Percentiles rank a stretch among this genome's conserved stretches.
These are phyloP conservation scores for Chamaecrista fasciculata DNA, from an alignment of 306 rosid genomes.

Conservation along the genomic window DNA sequence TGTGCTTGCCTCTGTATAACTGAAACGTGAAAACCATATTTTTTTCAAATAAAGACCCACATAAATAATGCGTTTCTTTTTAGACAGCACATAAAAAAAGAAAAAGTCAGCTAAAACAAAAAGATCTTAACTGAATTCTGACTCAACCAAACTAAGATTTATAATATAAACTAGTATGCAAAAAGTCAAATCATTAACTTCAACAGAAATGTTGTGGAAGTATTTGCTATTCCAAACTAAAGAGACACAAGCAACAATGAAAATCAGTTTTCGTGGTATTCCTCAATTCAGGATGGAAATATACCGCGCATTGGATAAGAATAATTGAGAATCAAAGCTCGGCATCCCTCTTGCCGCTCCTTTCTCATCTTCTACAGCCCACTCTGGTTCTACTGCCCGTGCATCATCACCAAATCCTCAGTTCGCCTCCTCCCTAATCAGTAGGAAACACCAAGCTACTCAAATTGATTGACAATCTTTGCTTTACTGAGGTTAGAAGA, in stretches of 20 bases:
- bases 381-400: constrained; percentile 36
- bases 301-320: constrained; percentile 37
- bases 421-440: constrained; percentile 16
- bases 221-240: not conserved
- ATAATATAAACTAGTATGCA: not conserved
- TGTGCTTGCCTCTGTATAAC: constrained; percentile 37
- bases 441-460: not conserved
- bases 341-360: constrained; percentile 47
- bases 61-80: constrained; percentile 8
- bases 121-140: not conserved
- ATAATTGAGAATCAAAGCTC: constrained; percentile 44
- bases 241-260: constrained; percentile 4
- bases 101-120: not conserved
- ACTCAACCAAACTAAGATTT: not conserved
- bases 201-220: not conserved
- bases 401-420: constrained; percentile 29
- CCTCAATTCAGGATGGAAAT: not conserved
- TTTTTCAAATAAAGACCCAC: constrained; percentile 4
- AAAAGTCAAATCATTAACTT: not conserved
- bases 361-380: constrained; percentile 51
- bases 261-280: constrained; percentile 6
- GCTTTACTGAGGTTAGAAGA: too few species aligned
- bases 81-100: not conserved
- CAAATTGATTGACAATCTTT: constrained; percentile 12
- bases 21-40: constrained; percentile 29